Percentiles rank a stretch among this genome's conserved stretches.
Evolutionary conservation across 2,329 filamentous ascomycete species (phyloP).

Genomic region (Fusarium tricinctum): DNA sequence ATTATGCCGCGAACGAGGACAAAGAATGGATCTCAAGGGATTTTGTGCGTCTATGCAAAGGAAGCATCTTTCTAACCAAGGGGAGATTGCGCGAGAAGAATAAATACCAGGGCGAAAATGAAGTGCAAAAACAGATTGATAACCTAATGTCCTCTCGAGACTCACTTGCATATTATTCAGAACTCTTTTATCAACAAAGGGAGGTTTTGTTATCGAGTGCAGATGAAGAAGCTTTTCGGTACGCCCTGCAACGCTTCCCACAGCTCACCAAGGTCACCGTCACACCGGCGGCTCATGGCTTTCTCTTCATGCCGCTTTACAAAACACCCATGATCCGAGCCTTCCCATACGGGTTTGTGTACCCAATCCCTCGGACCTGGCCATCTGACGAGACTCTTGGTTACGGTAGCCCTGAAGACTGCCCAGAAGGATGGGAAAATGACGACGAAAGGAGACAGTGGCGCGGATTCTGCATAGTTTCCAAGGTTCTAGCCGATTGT

Average conservation of each 20-base stretch:
- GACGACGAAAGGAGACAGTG: neutral
- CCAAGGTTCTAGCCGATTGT: neutral
- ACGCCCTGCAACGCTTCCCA: neutral
- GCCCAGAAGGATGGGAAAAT: constrained; percentile 5
- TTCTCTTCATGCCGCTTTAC: constrained; percentile 11
- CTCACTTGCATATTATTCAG: neutral
- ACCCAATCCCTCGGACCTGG: neutral
- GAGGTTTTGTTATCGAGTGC: neutral
- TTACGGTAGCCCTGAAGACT: neutral
- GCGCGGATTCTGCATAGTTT: constrained; percentile 1
- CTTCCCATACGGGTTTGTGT: constrained; percentile 1
- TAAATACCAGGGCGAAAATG: neutral
- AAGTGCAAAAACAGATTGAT: neutral
- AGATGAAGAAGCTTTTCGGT: constrained; percentile 12
- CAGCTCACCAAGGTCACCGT: neutral
- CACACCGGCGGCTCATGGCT: neutral
- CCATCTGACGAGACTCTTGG: neutral
- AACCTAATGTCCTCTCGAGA: neutral
- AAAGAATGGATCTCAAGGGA: neutral
- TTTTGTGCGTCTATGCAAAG: constrained; percentile 6
- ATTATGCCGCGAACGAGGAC: neutral
- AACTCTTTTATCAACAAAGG: neutral
- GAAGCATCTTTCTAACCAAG: neutral
- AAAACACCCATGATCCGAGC: constrained; percentile 22
- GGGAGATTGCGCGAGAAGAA: neutral